Conservation (phyloP, 768 basidiomycete species). For the Hysterangium stoloniferum region DNA sequence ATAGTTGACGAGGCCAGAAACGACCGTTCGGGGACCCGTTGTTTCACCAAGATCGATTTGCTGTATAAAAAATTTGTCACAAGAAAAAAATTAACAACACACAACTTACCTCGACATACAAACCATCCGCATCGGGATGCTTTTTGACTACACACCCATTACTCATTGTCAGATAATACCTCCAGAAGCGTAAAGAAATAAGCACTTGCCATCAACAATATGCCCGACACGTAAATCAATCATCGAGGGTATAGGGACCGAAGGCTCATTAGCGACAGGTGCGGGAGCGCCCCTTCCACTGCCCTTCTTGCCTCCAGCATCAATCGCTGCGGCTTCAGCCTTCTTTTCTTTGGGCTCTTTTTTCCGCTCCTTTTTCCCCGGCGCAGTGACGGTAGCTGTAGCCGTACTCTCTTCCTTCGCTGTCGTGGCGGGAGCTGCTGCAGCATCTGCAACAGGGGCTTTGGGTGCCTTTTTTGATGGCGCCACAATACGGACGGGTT, state of each 20-base stretch:
- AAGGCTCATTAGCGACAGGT: slow-evolving; percentile 49
- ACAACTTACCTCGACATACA: slow-evolving; percentile 80
- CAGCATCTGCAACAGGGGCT: slow-evolving; percentile 21
- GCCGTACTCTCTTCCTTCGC: slow-evolving; percentile 26
- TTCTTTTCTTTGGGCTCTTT: slow-evolving; percentile 36
- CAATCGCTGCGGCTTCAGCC: slow-evolving; percentile 24
- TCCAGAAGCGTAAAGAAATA: neutral
- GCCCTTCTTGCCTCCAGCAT: slow-evolving; percentile 26
- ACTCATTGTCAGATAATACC: neutral
- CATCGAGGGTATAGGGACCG: slow-evolving; percentile 92
- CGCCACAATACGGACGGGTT: slow-evolving; percentile 61
- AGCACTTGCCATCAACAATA: slow-evolving; percentile 69
- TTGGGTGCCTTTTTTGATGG: slow-evolving; percentile 75
- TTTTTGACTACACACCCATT: slow-evolving; percentile 59
- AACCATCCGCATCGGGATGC: slow-evolving; percentile 90
- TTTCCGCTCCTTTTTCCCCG: slow-evolving; percentile 35
- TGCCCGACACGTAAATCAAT: slow-evolving; percentile 92
- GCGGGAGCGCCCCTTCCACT: slow-evolving; percentile 21
- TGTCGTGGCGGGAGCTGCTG: neutral
- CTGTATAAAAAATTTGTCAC: slow-evolving; percentile 30
- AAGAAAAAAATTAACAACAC: neutral
- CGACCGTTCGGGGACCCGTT: slow-evolving; percentile 89
- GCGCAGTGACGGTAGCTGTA: slow-evolving; percentile 19
- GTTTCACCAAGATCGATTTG: slow-evolving; percentile 97
- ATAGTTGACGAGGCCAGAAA: slow-evolving; percentile 94